Base-by-base conservation (phyloP, 2,329 filamentous ascomycete species). In the Cladosporium austrohemisphaericum region DNA sequence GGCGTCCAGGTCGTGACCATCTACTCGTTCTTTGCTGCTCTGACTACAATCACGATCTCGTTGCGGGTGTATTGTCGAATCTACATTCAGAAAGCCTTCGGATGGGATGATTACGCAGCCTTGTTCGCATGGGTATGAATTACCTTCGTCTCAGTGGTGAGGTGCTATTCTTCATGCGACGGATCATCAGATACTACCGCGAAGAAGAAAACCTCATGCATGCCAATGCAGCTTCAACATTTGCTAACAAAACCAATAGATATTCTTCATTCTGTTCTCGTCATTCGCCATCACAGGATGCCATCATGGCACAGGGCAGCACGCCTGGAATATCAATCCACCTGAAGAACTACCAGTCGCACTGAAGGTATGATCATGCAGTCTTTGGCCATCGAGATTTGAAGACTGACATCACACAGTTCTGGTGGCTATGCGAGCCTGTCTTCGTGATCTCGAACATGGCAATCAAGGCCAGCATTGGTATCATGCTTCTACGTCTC, bases 351-450 rank as follows among this genome's bases (percentile, higher is more conserved):
- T 55, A 16, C 45, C 49, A 2, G 8, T 40, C 20, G 52, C 40
- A n/a, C 36, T 55, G 19, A 55, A 55, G 44, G 52, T 46, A 51
- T 14, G 49, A 5, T 13, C 2, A 28, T 19, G n/a, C n/a, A n/a
- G n/a, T n/a, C n/a, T n/a, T n/a, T n/a, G n/a, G n/a, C n/a, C n/a
- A n/a, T n/a, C 18, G 9, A 20, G n/a, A 16, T 29, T 18, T 11
- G 1, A 8, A 2, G 11, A 10, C 44, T 47, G 7, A 47, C 14
- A 7, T 1, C 13, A 13, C 7, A 7, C 8, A 47, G 44, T 47
- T 47, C 44, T 56, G 62, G 56, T 77, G 72, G 41, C 75, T 71
- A 22, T 69, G 55, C 36, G 55, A 57, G 33, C 52, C 52, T 11
- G 29, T 55, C 16, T 57, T 53, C 32, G 44, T 57, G 3, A 33